Percentiles rank a stretch among this genome's conserved stretches.
Conservation (phyloP, 2,329 filamentous ascomycete genomes). For the Pezizomycotina sp. region DNA sequence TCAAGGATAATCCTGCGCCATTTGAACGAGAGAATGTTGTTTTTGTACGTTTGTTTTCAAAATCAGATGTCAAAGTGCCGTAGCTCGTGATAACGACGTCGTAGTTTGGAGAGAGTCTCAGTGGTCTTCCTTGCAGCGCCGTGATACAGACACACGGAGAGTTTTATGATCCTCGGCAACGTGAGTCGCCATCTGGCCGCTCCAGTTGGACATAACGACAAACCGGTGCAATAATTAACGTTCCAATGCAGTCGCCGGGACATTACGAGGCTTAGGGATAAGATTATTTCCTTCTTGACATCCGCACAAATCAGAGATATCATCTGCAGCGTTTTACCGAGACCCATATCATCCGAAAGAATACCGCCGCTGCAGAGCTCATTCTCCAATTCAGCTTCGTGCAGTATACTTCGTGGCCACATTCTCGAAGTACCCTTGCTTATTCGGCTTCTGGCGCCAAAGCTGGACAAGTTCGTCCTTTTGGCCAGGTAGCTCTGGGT, state of each 20-base stretch:
- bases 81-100: slow-evolving; percentile 76
- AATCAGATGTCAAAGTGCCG: slow-evolving; percentile 55
- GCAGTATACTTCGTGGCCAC: slow-evolving; percentile 56
- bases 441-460: slow-evolving; percentile 42
- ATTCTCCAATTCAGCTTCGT: slow-evolving; percentile 38
- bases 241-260: slow-evolving; percentile 31
- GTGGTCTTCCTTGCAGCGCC: slow-evolving; percentile 43
- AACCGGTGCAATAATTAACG: slow-evolving; percentile 64
- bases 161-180: slow-evolving; percentile 44
- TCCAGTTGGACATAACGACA: slow-evolving; percentile 87
- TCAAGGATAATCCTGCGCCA: slow-evolving; percentile 72
- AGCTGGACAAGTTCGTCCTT: slow-evolving; percentile 53
- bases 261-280: slow-evolving; percentile 4
- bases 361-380: slow-evolving; percentile 63
- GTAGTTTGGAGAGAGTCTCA: slow-evolving; percentile 47
- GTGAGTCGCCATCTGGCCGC: slow-evolving; percentile 58
- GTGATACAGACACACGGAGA: slow-evolving; percentile 60
- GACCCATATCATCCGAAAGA: slow-evolving; percentile 79
- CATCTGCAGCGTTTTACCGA: slow-evolving; percentile 76
- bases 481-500: slow-evolving; percentile 44
- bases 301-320: slow-evolving; percentile 60
- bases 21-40: slow-evolving; percentile 44
- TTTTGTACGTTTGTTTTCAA: slow-evolving; percentile 35
- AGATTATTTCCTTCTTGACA: slow-evolving; percentile 19
- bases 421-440: slow-evolving; percentile 42